phyloP scores from a whole-genome alignment of 495 filamentous ascomycete species.

The Neurospora sp. region DNA sequence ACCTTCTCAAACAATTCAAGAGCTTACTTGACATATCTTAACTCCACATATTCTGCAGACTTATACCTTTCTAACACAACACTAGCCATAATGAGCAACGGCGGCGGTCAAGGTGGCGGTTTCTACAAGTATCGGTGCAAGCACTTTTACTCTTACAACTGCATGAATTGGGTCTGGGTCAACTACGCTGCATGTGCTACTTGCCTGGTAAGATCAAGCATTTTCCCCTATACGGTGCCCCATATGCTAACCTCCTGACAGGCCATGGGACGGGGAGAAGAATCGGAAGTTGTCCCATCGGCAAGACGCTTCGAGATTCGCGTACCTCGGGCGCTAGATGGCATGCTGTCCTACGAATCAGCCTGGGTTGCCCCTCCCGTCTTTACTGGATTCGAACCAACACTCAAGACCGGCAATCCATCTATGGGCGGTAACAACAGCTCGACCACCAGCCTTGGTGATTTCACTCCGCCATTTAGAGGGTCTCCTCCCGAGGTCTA shows the following conservation, averaged over 20 bases:
- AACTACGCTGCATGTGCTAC: conserved; percentile 47
- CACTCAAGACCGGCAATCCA: not conserved
- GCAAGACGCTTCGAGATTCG: conserved; percentile 18
- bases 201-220: conserved; percentile 40
- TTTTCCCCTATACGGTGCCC: not conserved
- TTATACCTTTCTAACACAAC: not conserved
- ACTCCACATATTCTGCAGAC: not conserved
- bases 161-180: conserved; percentile 51
- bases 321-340: conserved; percentile 34
- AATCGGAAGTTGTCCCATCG: conserved; percentile 7
- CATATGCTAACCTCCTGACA: conserved; percentile 2
- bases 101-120: conserved; percentile 30
- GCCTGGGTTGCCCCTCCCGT: not conserved
- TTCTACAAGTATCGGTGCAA: conserved; percentile 56
- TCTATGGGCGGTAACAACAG: not conserved
- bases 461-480: not conserved
- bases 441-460: conserved; percentile 1
- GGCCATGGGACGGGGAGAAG: conserved; percentile 42
- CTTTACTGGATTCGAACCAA: not conserved
- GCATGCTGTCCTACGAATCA: conserved; percentile 18
- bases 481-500: conserved; percentile 4
- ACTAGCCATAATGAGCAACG: not conserved
- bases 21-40: not conserved
- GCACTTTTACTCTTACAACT: conserved; percentile 48
- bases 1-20: not conserved